Evolutionary conservation across 352 stramenopile genomes (phyloP).

Genomic region (Globisporangium spinosum): DNA sequence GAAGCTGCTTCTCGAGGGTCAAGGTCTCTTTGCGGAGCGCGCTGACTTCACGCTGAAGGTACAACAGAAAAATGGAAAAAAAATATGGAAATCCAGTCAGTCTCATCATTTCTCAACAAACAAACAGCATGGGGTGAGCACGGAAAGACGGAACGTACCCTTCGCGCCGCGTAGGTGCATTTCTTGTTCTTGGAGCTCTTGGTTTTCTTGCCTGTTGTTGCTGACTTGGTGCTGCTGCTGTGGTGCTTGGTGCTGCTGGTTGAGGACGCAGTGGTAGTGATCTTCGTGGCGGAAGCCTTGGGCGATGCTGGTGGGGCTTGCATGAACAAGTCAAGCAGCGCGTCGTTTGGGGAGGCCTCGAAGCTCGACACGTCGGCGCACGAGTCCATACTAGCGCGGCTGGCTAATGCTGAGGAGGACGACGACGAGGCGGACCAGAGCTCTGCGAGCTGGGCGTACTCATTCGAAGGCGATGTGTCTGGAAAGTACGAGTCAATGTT

Average conservation of each 20-base stretch:
- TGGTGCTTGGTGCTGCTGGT: background rate
- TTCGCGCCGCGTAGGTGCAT: slow-evolving; percentile 56
- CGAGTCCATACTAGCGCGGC: background rate
- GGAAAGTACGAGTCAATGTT: slow-evolving; percentile 14
- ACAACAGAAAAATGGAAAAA: slow-evolving; percentile 8
- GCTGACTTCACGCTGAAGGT: slow-evolving; percentile 40
- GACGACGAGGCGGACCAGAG: slow-evolving; percentile 12
- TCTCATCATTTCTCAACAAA: background rate
- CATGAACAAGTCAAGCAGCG: slow-evolving; percentile 15
- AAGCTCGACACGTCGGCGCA: background rate
- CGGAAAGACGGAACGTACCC: slow-evolving; percentile 25
- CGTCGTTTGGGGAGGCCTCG: background rate
- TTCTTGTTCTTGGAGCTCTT: slow-evolving; percentile 47
- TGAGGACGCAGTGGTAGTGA: background rate
- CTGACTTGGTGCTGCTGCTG: slow-evolving; percentile 14
- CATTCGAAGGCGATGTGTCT: background rate
- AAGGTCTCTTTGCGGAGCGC: slow-evolving; percentile 33
- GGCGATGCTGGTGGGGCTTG: background rate
- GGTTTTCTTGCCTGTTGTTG: slow-evolving; percentile 13
- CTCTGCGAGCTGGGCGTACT: slow-evolving; percentile 16
- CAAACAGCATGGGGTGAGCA: background rate
- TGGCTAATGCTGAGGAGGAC: background rate
- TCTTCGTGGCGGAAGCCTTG: background rate
- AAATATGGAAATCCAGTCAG: slow-evolving; percentile 9
- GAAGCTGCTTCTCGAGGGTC: slow-evolving; percentile 35